Evolutionary conservation across 2,329 filamentous ascomycete species (phyloP), one percentile per base, ranked within the genome.

Genomic region (Aspergillus tamarii): DNA sequence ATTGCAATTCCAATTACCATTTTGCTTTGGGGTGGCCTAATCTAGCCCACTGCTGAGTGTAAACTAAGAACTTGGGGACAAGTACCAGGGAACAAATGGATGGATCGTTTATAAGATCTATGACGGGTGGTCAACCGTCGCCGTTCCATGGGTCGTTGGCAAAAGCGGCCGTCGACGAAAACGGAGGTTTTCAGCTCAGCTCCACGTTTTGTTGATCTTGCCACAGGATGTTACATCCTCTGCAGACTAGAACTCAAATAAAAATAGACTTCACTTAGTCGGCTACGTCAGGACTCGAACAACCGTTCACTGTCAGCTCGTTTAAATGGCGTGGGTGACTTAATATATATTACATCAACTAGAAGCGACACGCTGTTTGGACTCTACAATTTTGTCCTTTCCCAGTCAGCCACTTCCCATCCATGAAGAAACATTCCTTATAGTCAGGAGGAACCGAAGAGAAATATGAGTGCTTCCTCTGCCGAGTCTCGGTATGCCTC

Each of bases 1-100:
- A 64, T 59, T 2, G 57, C 55, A 23, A 64, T 55, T 32, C 63
- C 63, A 14, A 64, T 45, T 2, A 62, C 59, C 63, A 64, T 64
- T 30, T 62, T 64, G 45, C 41, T 10, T 23, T 45, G 8, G 41
- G n/a, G 32, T 14, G 32, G 12, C 32, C 32, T 12, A 34, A 34
- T 34, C 32, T 34, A 11, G 32, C 12, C 32, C 32, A 34, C 32
- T 10, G 41, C n/a, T 45, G n/a, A 45, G 9, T 45, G n/a, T 21
- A 23, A 23, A 10, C 19, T 11, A 2, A 23, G 41, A 21, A 21
- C 19, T 19, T 19, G 14, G 6, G 21, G 8, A 5, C 7, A 12
- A 21, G 41, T 21, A 36, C 34, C 34, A 36, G 41, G 41, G 41
- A 43, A 48, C 45, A 26, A 14, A 6, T 2, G 36, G n/a, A 43